Evolutionary conservation across 345 rosid species (phyloP), one percentile per base, ranked within the genome.

Genomic region (Durio zibethinus): DNA sequence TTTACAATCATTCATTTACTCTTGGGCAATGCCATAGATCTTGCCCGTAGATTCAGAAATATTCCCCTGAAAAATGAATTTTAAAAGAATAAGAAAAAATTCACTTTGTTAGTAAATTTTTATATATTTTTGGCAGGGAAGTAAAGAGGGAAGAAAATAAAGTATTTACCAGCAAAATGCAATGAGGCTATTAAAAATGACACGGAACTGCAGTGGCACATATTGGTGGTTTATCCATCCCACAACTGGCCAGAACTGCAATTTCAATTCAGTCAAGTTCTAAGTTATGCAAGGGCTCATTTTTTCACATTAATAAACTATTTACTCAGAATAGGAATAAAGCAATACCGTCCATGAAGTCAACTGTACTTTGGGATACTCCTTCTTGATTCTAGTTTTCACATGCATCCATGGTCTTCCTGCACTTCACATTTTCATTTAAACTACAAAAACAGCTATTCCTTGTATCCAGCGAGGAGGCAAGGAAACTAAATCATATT

Each of bases 211-310:
- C 80, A 89, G 84, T 1, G 98, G 99, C 77, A 95, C 88, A 54
- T 85, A 90, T 82, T 87, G 97, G 83, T 90, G 93, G 87, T 95
- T 95, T 67, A 95, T 57, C 98, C 97, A 93, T 27, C 98, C 96
- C 64, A 90, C 93, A 11, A 91, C 87, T 0, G 98, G 99, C 91
- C 97, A 92, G 87, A 93, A 92, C 98, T 95, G 89, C 83, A 80
- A 75, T 73, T 75, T 43, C 60, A 63, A 47, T 60, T 42, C 47
- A 68, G 47, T 59, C 8, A 76, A 40, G 45, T 66, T 71, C 23
- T 36, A 72, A 67, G 62, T 6, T 14, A 23, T 53, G 31, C 9
- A 63, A 20, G 20, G 15, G 18, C 31, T 54, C 2, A 71, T 66
- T 25, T 53, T 62, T 69, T 79, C 65, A 10, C 78, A 47, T 63